Base-by-base conservation (phyloP, 1,284 basidiomycete species). In the Gymnopus androsaceus region DNA sequence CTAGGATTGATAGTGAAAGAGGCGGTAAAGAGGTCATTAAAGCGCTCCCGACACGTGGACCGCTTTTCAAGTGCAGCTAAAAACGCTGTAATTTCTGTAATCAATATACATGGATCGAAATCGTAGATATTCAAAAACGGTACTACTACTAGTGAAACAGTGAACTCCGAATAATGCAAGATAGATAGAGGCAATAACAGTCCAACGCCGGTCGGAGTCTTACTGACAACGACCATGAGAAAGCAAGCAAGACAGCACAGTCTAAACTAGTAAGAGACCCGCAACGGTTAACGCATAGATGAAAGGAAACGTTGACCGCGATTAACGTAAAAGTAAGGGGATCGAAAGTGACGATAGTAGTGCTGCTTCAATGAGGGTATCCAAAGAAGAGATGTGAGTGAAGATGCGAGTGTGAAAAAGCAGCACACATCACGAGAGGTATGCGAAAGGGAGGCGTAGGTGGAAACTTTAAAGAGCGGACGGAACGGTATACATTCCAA, bases 1-100 rank as follows among this genome's bases (percentile, higher is more conserved):
- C 93, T 42, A 98, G 88, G 63, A 98, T 93, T 19, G 91, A 94
- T 19, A 94, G 82, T 21, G 92, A 92, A 28, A 96, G 79, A 3
- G 87, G 86, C 3, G 85, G 85, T n/a, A 85, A 61, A 15, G 66
- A 49, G 2, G 46, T 23, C 46, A 48, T 48, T 11, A 34, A 3
- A 19, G 19, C 19, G 40, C 17, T 1, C 6, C 36, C 12, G 15
- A 37, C 38, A 21, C 17, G 38, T 40, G 41, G 17, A 25, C 14
- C 14, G 31, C 31, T 33, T 14, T 33, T 33, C 31, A 33, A 33
- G 6, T 14, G 6, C 14, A 14, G 7, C 31, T 7, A 33, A 33
- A 14, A 33, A 33, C 31, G 14, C 31, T 14, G 6, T 33, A 7
- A 33, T 33, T 7, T 7, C 6, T 33, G 31, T n/a, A n/a, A n/a